Base-by-base conservation (phyloP, 1,284 basidiomycete genomes). In the Bjerkandera adusta region DNA sequence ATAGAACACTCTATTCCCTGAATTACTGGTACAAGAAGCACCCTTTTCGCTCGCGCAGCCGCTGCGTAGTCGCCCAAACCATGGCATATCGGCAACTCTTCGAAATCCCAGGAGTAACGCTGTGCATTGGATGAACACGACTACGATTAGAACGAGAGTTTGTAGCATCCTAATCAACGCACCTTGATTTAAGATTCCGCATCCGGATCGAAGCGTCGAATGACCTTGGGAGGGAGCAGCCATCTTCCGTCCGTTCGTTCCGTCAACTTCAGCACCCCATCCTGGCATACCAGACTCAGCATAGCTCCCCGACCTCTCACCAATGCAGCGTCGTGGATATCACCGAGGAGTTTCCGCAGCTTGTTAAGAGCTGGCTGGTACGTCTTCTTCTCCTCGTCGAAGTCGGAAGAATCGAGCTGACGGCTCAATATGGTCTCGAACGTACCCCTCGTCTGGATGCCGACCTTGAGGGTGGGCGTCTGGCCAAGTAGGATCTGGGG, bases 401-500 rank as follows among this genome's bases (percentile, higher is more conserved):
- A 18, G 15, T 48, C 41, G 10, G 50, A 46, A 7, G 36, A 16
- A n/a, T 38, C 43, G 21, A 51, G 30, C 27, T 50, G 21, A 11
- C 5, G 27, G 11, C 43, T 24, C 24, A 33, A 21, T 4, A 46
- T 29, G n/a, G 33, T 32, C 29, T 48, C 37, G 25, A 71, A 73
- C 2, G 6, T 40, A 5, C 71, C 70, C 2, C 46, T 25, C 4
- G 36, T 45, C 46, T 73, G 71, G 36, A 53, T 56, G 1, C 68
- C 72, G 45, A 71, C 43, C 38, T 67, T 65, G 21, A 71, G 52
- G 48, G 57, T 59, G 3, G 59, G 53, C 3, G 68, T 74, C 50
- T 73, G 69, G 4, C 71, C 69, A n/a, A 75, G 53, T 47, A 60
- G 69, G 18, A 73, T 38, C 51, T 75, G 70, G 1, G 69, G 63